Evolutionary conservation across 768 basidiomycete genomes (phyloP), one percentile per base, ranked within the genome.

Genomic region (Leccinum truebloodii): DNA sequence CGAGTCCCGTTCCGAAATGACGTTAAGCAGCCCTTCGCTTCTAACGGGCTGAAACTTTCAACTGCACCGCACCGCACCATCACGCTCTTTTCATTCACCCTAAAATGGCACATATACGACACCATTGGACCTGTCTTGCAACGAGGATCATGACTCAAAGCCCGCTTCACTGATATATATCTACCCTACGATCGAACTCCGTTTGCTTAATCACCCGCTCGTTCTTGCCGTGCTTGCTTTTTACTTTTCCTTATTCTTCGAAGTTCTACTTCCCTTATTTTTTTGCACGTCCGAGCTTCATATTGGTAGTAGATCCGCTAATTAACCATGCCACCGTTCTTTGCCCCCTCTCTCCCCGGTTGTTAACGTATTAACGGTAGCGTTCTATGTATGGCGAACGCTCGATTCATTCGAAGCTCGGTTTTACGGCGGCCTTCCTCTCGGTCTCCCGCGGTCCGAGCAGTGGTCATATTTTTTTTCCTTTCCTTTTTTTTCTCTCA

Each of bases 121-220:
- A 59, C 57, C 30, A 60, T 44, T 20, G 34, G 52, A 53, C 61
- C 41, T 44, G 44, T 66, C 51, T 52, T 63, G 44, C 26, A 59
- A 73, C 64, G 73, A 73, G 69, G 64, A 73, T 74, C 64, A 73
- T 57, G 73, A 75, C 54, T 61, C 54, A 44, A 50, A 52, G 58
- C n/a, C 32, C 53, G 24, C 26, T 10, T 46, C 4, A 52, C 26
- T 16, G 54, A 59, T 63, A 65, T 53, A 60, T 30, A 20, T 46
- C 44, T 46, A 46, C 44, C 16, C 24, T 63, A 65, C 22, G 41
- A 60, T 63, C 59, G 59, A 64, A 65, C 59, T 55, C 26, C 18
- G 59, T 65, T 61, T 61, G 52, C 50, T 37, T 75, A 75, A 75
- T 72, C 58, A 39, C 61, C 22, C 60, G 24, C 60, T 59, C 59